A percentile compares a stretch with the other conserved stretches of the same genome.
Conservation (phyloP, 192 early-diverging fungal species). For the Coemansia sp. region DNA sequence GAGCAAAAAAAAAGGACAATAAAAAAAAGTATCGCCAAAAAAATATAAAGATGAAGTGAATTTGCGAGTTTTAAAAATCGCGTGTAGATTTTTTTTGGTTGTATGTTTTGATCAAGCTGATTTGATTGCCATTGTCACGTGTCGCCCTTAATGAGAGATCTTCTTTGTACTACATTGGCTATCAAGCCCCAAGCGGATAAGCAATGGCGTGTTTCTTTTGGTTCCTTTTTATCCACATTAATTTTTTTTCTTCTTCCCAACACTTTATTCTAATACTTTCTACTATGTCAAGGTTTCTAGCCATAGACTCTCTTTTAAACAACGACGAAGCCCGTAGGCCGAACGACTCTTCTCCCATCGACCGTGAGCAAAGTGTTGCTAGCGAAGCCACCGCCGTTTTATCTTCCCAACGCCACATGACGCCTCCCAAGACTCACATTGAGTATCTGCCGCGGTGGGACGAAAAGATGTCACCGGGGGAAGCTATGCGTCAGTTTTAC, state of each 20-base stretch:
- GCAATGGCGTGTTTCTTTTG: not conserved
- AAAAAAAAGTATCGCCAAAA: not conserved
- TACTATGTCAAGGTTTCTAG: not conserved
- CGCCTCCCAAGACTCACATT: not conserved
- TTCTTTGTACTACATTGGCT: no score
- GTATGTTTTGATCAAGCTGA: not conserved
- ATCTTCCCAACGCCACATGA: not conserved
- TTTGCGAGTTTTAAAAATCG: no score
- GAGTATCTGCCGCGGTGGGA: constrained; percentile 1
- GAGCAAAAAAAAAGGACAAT: not conserved
- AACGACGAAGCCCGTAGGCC: not conserved
- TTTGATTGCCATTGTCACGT: not conserved
- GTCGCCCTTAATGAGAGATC: not conserved
- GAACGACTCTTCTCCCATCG: not conserved
- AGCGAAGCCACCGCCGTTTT: constrained; percentile 1
- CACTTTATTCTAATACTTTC: not conserved
- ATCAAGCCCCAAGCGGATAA: no score
- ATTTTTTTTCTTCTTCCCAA: not conserved
- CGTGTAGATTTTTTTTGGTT: no score
- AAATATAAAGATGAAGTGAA: no score
- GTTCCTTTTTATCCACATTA: no score
- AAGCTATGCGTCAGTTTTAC: constrained; percentile 33
- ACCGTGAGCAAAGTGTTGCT: not conserved
- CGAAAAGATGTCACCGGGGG: constrained; percentile 12
- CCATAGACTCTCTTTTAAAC: not conserved